Conservation (phyloP, 208 protist species). For the Leishmania mexicana region DNA sequence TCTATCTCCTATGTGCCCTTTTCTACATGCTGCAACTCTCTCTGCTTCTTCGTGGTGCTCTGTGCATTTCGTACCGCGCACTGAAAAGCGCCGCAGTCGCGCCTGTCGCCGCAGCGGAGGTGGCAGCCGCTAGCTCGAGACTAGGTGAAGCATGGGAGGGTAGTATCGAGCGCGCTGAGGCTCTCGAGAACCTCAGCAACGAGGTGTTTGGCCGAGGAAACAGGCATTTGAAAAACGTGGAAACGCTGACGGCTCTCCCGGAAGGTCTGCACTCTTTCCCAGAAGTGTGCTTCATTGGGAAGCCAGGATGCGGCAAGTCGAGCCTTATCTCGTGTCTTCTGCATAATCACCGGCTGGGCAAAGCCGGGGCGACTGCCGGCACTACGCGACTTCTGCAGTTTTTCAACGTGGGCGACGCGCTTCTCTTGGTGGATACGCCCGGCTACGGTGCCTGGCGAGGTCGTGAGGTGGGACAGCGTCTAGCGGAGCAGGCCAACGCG, state of each 20-base stretch:
- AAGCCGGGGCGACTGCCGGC: slow-evolving; percentile 46
- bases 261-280: slow-evolving; percentile 90
- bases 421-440: slow-evolving; percentile 88
- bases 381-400: slow-evolving; percentile 85
- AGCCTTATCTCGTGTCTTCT: slow-evolving; percentile 81
- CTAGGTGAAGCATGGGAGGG: neutral
- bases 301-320: slow-evolving; percentile 89
- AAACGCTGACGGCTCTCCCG: slow-evolving; percentile 71
- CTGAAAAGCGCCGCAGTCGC: neutral
- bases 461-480: slow-evolving; percentile 37
- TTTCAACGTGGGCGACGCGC: slow-evolving; percentile 89
- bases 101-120: neutral
- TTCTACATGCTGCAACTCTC: slow-evolving; percentile 6
- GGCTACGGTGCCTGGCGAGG: slow-evolving; percentile 88
- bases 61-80: neutral
- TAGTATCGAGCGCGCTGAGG: slow-evolving; percentile 26
- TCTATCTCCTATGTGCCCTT: neutral
- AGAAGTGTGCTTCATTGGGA: slow-evolving; percentile 91
- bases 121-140: neutral
- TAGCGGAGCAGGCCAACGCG: slow-evolving; percentile 60
- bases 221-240: slow-evolving; percentile 82
- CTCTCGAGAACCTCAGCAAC: slow-evolving; percentile 58
- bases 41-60: neutral
- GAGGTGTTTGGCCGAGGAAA: slow-evolving; percentile 88
- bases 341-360: slow-evolving; percentile 76